Percentiles rank a stretch among this genome's conserved stretches.
phyloP scores from a whole-genome alignment of 2,329 filamentous ascomycete species.

The Aureobasidium sp. region DNA sequence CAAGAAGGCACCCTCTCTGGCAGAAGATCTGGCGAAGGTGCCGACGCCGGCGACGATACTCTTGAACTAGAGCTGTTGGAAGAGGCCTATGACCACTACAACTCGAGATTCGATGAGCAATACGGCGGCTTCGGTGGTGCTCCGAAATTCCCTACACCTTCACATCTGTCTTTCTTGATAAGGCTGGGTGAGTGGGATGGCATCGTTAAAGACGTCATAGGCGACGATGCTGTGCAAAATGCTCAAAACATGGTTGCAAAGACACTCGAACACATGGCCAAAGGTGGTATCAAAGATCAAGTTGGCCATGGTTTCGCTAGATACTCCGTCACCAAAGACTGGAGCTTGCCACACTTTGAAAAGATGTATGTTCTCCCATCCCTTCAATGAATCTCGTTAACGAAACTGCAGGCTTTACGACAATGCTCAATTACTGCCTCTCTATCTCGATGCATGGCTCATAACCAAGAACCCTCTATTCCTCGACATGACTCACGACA shows the following conservation, averaged over 20 bases:
- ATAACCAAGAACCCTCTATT: constrained; percentile 61
- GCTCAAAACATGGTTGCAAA: constrained; percentile 72
- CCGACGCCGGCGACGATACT: constrained; percentile 45
- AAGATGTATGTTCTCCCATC: constrained; percentile 53
- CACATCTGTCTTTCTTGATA: constrained; percentile 75
- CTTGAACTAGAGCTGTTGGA: constrained; percentile 87
- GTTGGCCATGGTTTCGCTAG: constrained; percentile 71
- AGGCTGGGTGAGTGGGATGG: constrained; percentile 62
- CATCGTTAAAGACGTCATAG: constrained; percentile 79
- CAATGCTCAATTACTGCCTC: constrained; percentile 73
- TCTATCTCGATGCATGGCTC: constrained; percentile 82
- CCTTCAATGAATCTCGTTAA: constrained; percentile 7
- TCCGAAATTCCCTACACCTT: constrained; percentile 85
- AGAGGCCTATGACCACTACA: constrained; percentile 76
- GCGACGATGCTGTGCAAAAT: constrained; percentile 63
- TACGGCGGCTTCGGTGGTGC: constrained; percentile 68
- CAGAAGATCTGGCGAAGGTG: constrained; percentile 19
- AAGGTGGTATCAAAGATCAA: constrained; percentile 64
- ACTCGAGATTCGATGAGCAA: constrained; percentile 66
- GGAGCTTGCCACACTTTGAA: constrained; percentile 93
- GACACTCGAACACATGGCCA: constrained; percentile 70
- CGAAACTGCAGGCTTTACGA: constrained; percentile 55
- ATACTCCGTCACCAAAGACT: constrained; percentile 85
- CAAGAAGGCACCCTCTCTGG: constrained; percentile 66
- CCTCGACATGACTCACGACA: constrained; percentile 67